Evolutionary conservation across 1,284 basidiomycete genomes (phyloP).

Genomic region (Stereum hirsutum): DNA sequence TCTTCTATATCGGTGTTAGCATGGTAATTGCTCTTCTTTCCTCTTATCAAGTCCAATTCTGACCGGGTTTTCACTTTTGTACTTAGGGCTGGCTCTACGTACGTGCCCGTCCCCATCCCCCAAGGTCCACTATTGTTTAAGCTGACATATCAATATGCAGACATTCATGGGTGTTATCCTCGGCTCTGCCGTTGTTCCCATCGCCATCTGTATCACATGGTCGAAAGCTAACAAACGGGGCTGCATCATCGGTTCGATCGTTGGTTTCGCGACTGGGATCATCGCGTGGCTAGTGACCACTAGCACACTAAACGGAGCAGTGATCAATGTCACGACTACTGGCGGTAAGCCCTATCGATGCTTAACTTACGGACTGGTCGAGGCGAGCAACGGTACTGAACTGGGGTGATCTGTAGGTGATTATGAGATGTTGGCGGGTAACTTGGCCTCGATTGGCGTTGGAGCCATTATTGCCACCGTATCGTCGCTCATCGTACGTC

Average conservation of each 20-base stretch:
- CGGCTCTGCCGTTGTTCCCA: slow-evolving; percentile 80
- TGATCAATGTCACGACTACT: slow-evolving; percentile 53
- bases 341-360: not conserved
- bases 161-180: slow-evolving; percentile 81
- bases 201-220: slow-evolving; percentile 80
- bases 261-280: slow-evolving; percentile 67
- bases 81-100: slow-evolving; percentile 86
- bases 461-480: slow-evolving; percentile 69
- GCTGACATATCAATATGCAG: slow-evolving; percentile 20
- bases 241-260: slow-evolving; percentile 62
- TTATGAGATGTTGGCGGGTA: slow-evolving; percentile 81
- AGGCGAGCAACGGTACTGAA: no score
- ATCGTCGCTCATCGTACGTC: slow-evolving; percentile 50
- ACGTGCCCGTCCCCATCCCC: slow-evolving; percentile 16
- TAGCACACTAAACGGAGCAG: slow-evolving; percentile 53
- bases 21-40: no score
- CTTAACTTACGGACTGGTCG: no score
- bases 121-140: not conserved
- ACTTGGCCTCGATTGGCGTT: slow-evolving; percentile 77
- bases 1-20: slow-evolving; percentile 82
- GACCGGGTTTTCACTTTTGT: no score
- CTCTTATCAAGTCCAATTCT: no score
- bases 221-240: slow-evolving; percentile 77
- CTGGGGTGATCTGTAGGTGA: slow-evolving; percentile 34
- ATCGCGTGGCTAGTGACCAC: slow-evolving; percentile 84